phyloP scores from a whole-genome alignment of 2,329 filamentous ascomycete genomes.

The Colletotrichum higginsianum region DNA sequence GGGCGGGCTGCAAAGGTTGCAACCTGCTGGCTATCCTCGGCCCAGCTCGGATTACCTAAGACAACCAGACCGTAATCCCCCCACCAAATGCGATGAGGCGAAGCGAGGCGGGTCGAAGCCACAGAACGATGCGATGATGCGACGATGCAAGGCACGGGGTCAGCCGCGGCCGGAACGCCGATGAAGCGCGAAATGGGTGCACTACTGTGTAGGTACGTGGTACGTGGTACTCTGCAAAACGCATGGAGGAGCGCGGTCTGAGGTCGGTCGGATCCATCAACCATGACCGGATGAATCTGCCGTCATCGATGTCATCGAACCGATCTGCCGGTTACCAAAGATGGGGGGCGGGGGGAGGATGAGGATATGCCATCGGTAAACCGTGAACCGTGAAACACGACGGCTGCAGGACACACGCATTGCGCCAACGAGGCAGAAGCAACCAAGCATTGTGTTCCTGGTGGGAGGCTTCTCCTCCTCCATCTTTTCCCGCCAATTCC shows the following conservation, averaged over 20 bases:
- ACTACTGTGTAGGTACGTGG: too few relatives aligned
- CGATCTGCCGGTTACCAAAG: conserved; percentile 13
- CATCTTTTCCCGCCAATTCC: background rate
- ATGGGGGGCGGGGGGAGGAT: conserved; percentile 12
- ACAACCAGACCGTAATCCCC: background rate
- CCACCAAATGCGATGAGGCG: conserved; percentile 24
- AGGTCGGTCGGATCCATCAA: conserved; percentile 31
- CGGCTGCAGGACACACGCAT: conserved; percentile 14
- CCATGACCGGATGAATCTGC: conserved; percentile 36
- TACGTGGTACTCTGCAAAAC: background rate
- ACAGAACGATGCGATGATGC: conserved; percentile 25
- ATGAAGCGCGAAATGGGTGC: conserved; percentile 27
- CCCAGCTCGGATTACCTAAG: conserved; percentile 22
- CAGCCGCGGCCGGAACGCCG: conserved; percentile 32
- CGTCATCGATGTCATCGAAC: conserved; percentile 38
- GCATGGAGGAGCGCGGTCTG: conserved; percentile 26
- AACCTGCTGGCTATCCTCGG: conserved; percentile 31
- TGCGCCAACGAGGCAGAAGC: conserved; percentile 11
- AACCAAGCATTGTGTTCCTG: background rate
- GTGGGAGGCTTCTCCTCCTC: conserved; percentile 4
- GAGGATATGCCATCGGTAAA: conserved; percentile 16
- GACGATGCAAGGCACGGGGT: conserved; percentile 38
- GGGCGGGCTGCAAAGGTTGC: background rate
- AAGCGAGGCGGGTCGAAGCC: conserved; percentile 32
- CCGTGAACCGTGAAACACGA: conserved; percentile 7